Evolutionary conservation across 805 yeast genomes (phyloP), one percentile per base, ranked within the genome.

Genomic region (Candida tibetensis): DNA sequence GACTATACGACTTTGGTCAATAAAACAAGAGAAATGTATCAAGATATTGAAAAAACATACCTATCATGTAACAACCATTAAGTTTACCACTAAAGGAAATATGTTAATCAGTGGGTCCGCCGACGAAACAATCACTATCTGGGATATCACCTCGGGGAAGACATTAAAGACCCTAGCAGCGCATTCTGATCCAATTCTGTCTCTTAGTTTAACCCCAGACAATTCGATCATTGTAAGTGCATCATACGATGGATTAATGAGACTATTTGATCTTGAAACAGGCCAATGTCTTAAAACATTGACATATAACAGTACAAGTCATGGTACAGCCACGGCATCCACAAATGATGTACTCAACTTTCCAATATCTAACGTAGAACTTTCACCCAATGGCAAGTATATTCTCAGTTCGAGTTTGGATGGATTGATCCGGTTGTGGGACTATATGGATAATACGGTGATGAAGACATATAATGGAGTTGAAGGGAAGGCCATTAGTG

Each of bases 241-340:
- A 0, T 83, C 95, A 13, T 84, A 82, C 57, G 99, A 91, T 61
- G 99, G 99, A 3, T 71, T 88, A 47, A 83, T 91, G 73, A 70
- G 99, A 34, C 66, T 91, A 13, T 91, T 95, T 69, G 97, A 90
- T 57, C 76, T 89, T 14, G 82, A 77, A 33, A 75, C 95, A 0
- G 97, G 97, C 4, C 95, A 89, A 49, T 91, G 98, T 66, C 66
- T 91, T 48, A 86, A 90, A 54, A 93, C 98, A 0, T 61, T 91
- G 47, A 87, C 90, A 25, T 85, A 82, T 53, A 91, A 85, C 51
- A 62, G 69, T 40, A 76, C 85, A 41, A 79, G 81, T 46, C 76
- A 76, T 33, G 74, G 74, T 4, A 69, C 74, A 1, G 74, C 74
- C 8, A 80, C 83, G 27, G 81, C 85, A 1, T 77, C 85, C 12